phyloP scores from a whole-genome alignment of 768 basidiomycete genomes.

The Psilocybe cubensis region DNA sequence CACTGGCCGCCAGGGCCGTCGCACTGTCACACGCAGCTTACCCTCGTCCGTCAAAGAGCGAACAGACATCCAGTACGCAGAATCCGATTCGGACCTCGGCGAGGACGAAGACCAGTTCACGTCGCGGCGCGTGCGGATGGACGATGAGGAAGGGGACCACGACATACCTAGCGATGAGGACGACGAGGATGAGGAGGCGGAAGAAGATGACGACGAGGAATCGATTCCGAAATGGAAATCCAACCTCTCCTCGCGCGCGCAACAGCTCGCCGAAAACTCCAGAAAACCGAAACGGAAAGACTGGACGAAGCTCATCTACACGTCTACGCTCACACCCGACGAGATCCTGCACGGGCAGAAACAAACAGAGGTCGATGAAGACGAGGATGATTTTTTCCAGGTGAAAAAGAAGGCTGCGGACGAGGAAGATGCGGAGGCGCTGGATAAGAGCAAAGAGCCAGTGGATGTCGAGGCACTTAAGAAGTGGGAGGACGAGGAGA shows the following conservation, averaged over 20 bases:
- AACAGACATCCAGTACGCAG: constrained; percentile 65
- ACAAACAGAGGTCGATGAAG: constrained; percentile 28
- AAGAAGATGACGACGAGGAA: constrained; percentile 51
- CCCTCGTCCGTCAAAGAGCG: constrained; percentile 40
- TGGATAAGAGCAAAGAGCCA: constrained; percentile 73
- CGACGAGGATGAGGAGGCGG: constrained; percentile 44
- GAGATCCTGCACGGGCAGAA: constrained; percentile 58
- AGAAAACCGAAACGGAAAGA: constrained; percentile 55
- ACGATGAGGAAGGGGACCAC: constrained; percentile 49
- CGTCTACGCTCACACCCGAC: constrained; percentile 64
- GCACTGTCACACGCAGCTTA: constrained; percentile 46
- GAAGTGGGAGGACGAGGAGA: constrained; percentile 84
- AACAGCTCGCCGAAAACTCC: constrained; percentile 45
- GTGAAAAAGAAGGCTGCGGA: constrained; percentile 44
- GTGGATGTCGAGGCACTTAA: constrained; percentile 54
- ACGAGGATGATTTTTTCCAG: constrained; percentile 77
- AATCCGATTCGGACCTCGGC: constrained; percentile 77
- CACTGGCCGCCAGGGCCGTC: constrained; percentile 54
- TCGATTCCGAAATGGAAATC: constrained; percentile 72
- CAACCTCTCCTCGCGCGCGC: constrained; percentile 52
- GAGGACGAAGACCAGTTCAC: constrained; percentile 51
- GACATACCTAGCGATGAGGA: constrained; percentile 52
- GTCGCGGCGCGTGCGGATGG: constrained; percentile 40
- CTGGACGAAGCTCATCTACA: constrained; percentile 88
- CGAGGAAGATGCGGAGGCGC: constrained; percentile 48